phyloP scores from a whole-genome alignment of 768 basidiomycete genomes.

The Suillus plorans region DNA sequence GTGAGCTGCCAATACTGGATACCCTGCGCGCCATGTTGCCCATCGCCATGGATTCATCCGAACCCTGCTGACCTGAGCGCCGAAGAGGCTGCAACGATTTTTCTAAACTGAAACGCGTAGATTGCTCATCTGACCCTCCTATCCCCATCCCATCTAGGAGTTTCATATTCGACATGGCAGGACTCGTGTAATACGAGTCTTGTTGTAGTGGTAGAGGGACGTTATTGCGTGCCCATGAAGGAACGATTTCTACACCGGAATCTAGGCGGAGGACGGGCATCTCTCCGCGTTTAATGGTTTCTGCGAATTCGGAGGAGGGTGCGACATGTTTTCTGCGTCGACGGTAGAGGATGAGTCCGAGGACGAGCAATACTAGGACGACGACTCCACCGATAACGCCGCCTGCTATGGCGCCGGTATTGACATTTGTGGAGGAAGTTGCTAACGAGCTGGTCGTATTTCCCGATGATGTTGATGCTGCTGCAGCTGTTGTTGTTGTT shows the following conservation, averaged over 20 bases:
- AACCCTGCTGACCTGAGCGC: constrained; percentile 13
- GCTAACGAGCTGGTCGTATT: neutral
- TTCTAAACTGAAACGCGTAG: constrained; percentile 19
- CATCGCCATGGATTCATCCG: constrained; percentile 5
- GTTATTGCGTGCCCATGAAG: constrained; percentile 2
- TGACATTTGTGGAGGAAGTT: constrained; percentile 6
- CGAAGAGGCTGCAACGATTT: constrained; percentile 23
- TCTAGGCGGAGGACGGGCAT: constrained; percentile 29
- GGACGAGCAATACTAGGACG: constrained; percentile 34
- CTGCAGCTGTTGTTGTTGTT: too few species aligned
- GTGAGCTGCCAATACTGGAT: constrained; percentile 21
- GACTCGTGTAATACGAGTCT: constrained; percentile 12
- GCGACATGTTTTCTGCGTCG: constrained; percentile 43
- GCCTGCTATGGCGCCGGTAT: constrained; percentile 53
- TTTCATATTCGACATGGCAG: constrained; percentile 9
- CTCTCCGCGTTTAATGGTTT: constrained; percentile 23
- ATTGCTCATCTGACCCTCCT: constrained; percentile 11
- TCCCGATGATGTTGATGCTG: constrained; percentile 7
- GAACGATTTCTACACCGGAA: constrained; percentile 16
- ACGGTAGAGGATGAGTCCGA: constrained; percentile 39
- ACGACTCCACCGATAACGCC: constrained; percentile 50
- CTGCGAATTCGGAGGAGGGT: constrained; percentile 61
- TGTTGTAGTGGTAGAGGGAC: constrained; percentile 17
- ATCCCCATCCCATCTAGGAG: constrained; percentile 17
- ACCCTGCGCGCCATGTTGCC: neutral